Conservation (phyloP, 345 rosid genomes). For the Lumnitzera littorea region DNA sequence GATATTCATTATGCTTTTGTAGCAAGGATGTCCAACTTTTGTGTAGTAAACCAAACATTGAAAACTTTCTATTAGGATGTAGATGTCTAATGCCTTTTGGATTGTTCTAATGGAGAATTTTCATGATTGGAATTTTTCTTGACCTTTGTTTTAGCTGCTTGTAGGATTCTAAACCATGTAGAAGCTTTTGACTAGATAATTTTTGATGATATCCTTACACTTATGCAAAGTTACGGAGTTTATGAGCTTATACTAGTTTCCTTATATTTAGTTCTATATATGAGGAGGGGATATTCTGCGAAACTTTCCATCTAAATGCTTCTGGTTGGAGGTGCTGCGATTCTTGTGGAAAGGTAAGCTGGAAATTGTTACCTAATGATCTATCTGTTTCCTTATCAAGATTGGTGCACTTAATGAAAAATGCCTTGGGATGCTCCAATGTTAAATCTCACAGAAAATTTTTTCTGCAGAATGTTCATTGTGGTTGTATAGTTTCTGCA, state of each 20-base stretch:
- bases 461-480: constrained; percentile 67
- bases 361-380: constrained; percentile 13
- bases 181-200: too few species aligned
- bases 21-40: too few species aligned
- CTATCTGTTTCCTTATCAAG: constrained; percentile 3
- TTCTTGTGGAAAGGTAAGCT: constrained; percentile 79
- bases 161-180: too few species aligned
- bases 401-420: not conserved
- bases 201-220: too few species aligned
- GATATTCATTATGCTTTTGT: too few species aligned
- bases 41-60: too few species aligned
- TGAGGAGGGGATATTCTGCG: constrained; percentile 82
- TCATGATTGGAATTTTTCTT: too few species aligned
- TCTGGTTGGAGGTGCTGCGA: constrained; percentile 93
- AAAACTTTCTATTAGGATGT: too few species aligned
- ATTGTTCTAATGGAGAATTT: too few species aligned
- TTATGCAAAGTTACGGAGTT: too few species aligned
- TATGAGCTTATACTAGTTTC: not conserved
- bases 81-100: too few species aligned
- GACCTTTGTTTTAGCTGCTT: too few species aligned
- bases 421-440: not conserved
- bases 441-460: constrained; percentile 5
- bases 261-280: constrained; percentile 41
- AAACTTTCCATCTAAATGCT: constrained; percentile 54
- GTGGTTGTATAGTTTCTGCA: constrained; percentile 86